phyloP scores from a whole-genome alignment of 1,284 basidiomycete species.

The Schizopora paradoxa region DNA sequence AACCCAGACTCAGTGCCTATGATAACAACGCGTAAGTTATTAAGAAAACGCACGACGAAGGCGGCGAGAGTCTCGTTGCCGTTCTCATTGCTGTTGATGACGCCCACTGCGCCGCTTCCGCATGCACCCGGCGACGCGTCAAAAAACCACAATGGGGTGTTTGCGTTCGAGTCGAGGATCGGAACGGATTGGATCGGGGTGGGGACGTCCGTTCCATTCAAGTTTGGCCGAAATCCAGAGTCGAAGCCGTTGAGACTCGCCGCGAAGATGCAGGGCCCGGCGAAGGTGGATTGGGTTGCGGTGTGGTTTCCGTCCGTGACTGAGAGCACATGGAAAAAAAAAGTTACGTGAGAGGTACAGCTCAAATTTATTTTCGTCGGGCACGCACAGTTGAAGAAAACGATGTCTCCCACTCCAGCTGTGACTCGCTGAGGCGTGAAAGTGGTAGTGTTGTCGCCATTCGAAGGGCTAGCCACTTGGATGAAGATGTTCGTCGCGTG shows the following conservation, averaged over 20 bases:
- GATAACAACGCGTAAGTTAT: conserved; percentile 4
- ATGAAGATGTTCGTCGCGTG: conserved; percentile 38
- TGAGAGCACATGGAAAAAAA: conserved; percentile 20
- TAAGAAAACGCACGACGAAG: conserved; percentile 38
- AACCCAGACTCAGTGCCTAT: conserved; percentile 8
- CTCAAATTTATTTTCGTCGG: neutral
- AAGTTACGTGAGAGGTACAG: neutral
- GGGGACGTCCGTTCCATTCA: conserved; percentile 42
- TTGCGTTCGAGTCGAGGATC: conserved; percentile 36
- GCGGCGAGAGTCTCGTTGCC: conserved; percentile 46
- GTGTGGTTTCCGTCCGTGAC: conserved; percentile 55
- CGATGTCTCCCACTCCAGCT: conserved; percentile 42
- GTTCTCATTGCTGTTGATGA: conserved; percentile 49
- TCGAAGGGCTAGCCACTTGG: conserved; percentile 40
- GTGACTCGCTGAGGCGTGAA: conserved; percentile 43
- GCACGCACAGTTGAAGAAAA: conserved; percentile 50
- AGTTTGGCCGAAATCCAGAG: conserved; percentile 44
- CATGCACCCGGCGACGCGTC: conserved; percentile 44
- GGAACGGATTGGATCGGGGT: conserved; percentile 41
- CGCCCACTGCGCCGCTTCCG: conserved; percentile 53
- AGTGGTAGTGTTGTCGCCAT: conserved; percentile 34
- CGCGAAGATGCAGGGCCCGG: conserved; percentile 43
- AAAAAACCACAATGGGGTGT: conserved; percentile 54
- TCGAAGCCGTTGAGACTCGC: conserved; percentile 51
- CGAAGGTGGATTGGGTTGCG: conserved; percentile 51